Percentiles rank a stretch among this genome's conserved stretches.
Conservation (phyloP, 768 basidiomycete genomes). For the Dentipellis sp. region DNA sequence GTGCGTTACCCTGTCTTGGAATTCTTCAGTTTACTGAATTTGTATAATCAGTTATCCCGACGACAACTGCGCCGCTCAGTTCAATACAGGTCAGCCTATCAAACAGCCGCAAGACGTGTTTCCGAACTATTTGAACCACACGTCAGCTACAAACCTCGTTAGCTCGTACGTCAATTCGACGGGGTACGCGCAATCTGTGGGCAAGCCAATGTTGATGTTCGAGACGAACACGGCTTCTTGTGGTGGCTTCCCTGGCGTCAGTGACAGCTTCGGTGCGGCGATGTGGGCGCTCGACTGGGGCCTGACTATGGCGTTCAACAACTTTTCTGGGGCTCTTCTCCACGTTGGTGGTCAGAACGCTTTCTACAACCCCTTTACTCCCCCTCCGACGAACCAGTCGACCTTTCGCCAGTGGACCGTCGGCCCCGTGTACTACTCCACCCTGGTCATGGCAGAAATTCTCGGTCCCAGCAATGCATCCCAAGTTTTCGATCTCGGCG, state of each 20-base stretch:
- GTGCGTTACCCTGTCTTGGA: neutral
- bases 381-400: conserved; percentile 47
- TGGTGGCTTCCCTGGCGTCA: conserved; percentile 40
- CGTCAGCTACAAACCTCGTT: conserved; percentile 39
- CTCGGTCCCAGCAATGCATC: conserved; percentile 55
- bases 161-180: conserved; percentile 41
- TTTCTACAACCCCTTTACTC: conserved; percentile 46
- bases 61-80: conserved; percentile 53
- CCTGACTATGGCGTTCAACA: conserved; percentile 40
- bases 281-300: conserved; percentile 47
- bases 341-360: conserved; percentile 58
- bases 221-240: conserved; percentile 50
- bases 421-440: conserved; percentile 66
- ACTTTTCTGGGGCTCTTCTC: conserved; percentile 33
- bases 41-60: conserved; percentile 38
- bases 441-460: conserved; percentile 60
- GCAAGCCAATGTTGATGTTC: conserved; percentile 43
- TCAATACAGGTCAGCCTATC: conserved; percentile 27
- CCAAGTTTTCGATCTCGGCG: conserved; percentile 58
- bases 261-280: conserved; percentile 48
- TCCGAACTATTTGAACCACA: conserved; percentile 50
- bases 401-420: conserved; percentile 61
- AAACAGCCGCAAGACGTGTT: conserved; percentile 38
- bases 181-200: conserved; percentile 24
- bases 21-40: conserved; percentile 1